These are phyloP conservation scores for Trypanosomatidae sp. DNA, from an alignment of 208 protist species.

Conservation along the genomic window DNA sequence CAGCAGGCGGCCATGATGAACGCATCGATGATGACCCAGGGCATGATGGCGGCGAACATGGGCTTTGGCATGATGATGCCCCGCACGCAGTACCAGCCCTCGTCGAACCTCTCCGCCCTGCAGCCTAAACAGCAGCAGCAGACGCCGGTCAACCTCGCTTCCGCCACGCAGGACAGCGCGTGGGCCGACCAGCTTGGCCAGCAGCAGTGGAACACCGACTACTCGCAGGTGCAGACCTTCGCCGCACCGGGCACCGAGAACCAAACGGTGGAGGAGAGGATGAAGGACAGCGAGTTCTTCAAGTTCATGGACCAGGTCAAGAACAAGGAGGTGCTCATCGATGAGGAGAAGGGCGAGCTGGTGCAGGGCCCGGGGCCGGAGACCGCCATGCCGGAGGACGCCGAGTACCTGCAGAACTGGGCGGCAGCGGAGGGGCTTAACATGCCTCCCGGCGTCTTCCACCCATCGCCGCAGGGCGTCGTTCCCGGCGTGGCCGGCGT, in stretches of 20 bases:
- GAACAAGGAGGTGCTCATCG: conserved; percentile 74
- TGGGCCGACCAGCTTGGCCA: conserved; percentile 65
- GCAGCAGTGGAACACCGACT: conserved; percentile 76
- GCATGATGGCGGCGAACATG: conserved; percentile 40
- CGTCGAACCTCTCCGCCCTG: conserved; percentile 25
- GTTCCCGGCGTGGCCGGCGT: too few species aligned
- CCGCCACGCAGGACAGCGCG: conserved; percentile 22
- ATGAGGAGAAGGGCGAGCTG: conserved; percentile 76
- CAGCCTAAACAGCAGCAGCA: conserved; percentile 32
- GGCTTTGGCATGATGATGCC: conserved; percentile 55
- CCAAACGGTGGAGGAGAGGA: conserved; percentile 60
- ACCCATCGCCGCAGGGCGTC: too few species aligned
- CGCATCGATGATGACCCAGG: conserved; percentile 44
- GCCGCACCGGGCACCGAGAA: conserved; percentile 39
- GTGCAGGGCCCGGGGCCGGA: conserved; percentile 73
- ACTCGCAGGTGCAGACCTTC: conserved; percentile 66
- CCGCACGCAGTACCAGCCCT: conserved; percentile 47
- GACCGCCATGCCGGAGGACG: conserved; percentile 46
- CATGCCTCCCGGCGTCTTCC: conserved; percentile 58
- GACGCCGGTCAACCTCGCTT: conserved; percentile 13
- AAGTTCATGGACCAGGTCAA: conserved; percentile 81
- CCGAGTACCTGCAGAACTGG: conserved; percentile 56
- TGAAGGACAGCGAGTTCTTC: conserved; percentile 72
- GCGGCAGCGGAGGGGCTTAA: conserved; percentile 49
- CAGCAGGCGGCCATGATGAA: conserved; percentile 33